phyloP scores from a whole-genome alignment of 2,329 filamentous ascomycete species.

The Penicillium fuscoglaucum region DNA sequence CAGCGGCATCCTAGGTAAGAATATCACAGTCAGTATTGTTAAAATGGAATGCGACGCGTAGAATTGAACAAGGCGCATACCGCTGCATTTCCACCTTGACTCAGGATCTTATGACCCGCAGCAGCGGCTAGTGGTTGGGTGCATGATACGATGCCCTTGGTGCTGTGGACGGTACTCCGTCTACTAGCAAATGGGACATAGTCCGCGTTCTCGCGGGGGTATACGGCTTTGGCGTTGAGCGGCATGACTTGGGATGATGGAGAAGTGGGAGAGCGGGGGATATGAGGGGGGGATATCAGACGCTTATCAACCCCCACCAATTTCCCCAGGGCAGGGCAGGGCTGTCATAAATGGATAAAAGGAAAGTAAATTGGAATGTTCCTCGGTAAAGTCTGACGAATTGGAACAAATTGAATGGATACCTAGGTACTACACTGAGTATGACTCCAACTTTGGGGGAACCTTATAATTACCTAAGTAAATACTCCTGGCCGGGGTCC shows the following conservation, averaged over 20 bases:
- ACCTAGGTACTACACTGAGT: no score
- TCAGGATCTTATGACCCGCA: constrained; percentile 81
- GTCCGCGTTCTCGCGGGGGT: constrained; percentile 50
- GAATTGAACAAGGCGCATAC: constrained; percentile 55
- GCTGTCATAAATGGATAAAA: not conserved
- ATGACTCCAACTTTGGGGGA: not conserved
- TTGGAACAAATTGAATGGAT: constrained; percentile 12
- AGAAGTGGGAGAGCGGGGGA: not conserved
- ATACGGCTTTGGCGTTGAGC: constrained; percentile 52
- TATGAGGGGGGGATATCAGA: not conserved
- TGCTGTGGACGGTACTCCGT: constrained; percentile 89
- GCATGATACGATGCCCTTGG: constrained; percentile 85
- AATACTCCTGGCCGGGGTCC: not conserved
- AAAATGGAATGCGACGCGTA: not conserved
- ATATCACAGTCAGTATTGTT: not conserved
- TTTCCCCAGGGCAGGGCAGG: not conserved
- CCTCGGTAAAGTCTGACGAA: not conserved
- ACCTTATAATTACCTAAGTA: not conserved
- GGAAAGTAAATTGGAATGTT: not conserved
- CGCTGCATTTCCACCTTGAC: constrained; percentile 87
- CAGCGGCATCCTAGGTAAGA: constrained; percentile 75
- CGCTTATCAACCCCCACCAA: constrained; percentile 5
- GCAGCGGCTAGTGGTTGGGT: constrained; percentile 86
- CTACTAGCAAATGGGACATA: constrained; percentile 60
- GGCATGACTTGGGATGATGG: constrained; percentile 42